Evolutionary conservation across 768 basidiomycete species (phyloP).

Genomic region (Zangia roseola): DNA sequence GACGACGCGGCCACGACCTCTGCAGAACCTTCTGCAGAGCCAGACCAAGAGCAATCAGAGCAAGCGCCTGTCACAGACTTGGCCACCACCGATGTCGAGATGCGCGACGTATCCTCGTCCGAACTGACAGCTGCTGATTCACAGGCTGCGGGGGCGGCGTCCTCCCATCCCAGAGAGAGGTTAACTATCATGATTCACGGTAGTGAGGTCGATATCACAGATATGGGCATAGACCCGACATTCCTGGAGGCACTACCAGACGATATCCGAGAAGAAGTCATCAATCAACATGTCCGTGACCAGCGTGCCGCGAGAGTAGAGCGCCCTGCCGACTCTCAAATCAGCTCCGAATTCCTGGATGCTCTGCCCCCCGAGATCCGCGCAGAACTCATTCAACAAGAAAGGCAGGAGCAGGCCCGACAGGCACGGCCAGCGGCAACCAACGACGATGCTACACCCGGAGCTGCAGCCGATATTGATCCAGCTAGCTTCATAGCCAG

Average conservation of each 20-base stretch:
- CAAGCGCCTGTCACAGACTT: conserved; percentile 33
- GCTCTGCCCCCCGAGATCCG: conserved; percentile 95
- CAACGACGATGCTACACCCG: conserved; percentile 30
- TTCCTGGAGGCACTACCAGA: conserved; percentile 98
- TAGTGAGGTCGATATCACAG: conserved; percentile 92
- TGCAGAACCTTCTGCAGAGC: conserved; percentile 4
- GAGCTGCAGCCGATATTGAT: conserved; percentile 71
- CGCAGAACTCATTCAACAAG: conserved; percentile 95
- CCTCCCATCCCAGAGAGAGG: conserved; percentile 52
- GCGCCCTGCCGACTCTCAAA: conserved; percentile 78
- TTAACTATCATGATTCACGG: conserved; percentile 92
- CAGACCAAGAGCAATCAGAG: conserved; percentile 20
- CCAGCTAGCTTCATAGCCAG: conserved; percentile 90
- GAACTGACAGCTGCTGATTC: conserved; percentile 20
- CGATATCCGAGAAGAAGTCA: conserved; percentile 97
- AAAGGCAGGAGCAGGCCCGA: conserved; percentile 78
- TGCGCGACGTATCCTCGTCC: conserved; percentile 39
- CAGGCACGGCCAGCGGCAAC: conserved; percentile 38
- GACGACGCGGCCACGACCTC: conserved; percentile 15
- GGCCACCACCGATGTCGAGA: conserved; percentile 44
- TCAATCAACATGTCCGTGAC: conserved; percentile 96
- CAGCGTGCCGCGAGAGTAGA: conserved; percentile 76
- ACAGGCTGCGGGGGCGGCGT: conserved; percentile 21
- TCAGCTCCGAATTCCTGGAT: conserved; percentile 93
- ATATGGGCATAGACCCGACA: conserved; percentile 96